phyloP scores from a whole-genome alignment of 306 rosid genomes.

The Dalbergia oliveri region DNA sequence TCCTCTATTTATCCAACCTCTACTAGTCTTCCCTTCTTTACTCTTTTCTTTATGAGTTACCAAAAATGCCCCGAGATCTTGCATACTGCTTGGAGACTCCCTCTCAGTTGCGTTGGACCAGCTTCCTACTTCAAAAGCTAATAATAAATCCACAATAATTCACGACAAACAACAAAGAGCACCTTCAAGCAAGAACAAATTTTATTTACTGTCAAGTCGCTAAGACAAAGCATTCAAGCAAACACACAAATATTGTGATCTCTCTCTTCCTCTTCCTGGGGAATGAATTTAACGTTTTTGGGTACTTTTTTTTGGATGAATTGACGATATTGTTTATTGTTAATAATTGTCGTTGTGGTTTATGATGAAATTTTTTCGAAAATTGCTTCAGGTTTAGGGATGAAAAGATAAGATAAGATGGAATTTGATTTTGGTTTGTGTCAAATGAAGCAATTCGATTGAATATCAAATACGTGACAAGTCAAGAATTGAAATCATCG shows the following conservation, averaged over 20 bases:
- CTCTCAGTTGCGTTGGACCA: slow-evolving; percentile 94
- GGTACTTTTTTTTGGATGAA: neutral
- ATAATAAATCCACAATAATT: slow-evolving; percentile 64
- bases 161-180: neutral
- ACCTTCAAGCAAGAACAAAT: neutral
- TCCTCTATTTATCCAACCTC: too few relatives aligned
- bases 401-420: neutral
- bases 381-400: neutral
- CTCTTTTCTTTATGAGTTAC: too few relatives aligned
- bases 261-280: slow-evolving; percentile 56
- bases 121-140: slow-evolving; percentile 98
- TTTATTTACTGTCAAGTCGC: neutral
- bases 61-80: slow-evolving; percentile 53
- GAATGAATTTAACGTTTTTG: slow-evolving; percentile 19
- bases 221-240: neutral
- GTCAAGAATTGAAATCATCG: too few relatives aligned
- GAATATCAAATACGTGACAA: neutral
- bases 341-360: neutral
- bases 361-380: neutral
- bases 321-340: neutral
- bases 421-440: slow-evolving; percentile 27
- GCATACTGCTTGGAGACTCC: slow-evolving; percentile 79
- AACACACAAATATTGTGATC: neutral
- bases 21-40: too few relatives aligned
- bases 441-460: slow-evolving; percentile 45